Base-by-base conservation (phyloP, 1,139 yeast species). In the Petasospora rhodanensis region DNA sequence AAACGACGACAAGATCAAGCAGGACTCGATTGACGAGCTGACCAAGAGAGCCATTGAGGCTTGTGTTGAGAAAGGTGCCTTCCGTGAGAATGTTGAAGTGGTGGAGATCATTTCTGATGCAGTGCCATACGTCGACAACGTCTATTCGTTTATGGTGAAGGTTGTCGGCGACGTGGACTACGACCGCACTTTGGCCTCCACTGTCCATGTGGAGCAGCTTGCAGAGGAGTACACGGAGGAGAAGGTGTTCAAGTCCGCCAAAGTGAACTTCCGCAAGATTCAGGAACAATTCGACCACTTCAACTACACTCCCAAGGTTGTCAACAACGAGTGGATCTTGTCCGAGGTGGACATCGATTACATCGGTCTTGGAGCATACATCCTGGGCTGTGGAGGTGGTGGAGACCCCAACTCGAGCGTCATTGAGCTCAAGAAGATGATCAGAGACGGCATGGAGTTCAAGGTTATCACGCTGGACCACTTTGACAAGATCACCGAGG, bases 311-410 rank as follows among this genome's bases (percentile, higher is more conserved):
- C 73, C 73, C 1, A n/a, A 14, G 7, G 47, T 67, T 31, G 61
- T 52, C 32, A 28, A 62, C 4, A 53, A 62, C 26, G 63, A 65
- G 43, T 68, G 73, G 73, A 35, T 59, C 11, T 33, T 68, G 7
- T 52, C 65, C 3, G 67, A 61, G 36, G 48, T 52, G 4, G 73
- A 68, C 46, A 43, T 68, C 27, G 69, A 66, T 20, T 59, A 56
- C 32, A 35, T 68, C 13, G 49, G 65, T 24, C 54, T 62, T 24
- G 73, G 73, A 4, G 51, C 65, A 22, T 68, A 68, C 42, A 64
- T 67, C 37, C 54, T 68, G 14, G 73, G 73, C 4, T 64, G 70
- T 47, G 73, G 72, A 6, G 73, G 73, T 12, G 73, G 73, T 22
- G 73, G 73, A 15, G 58, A 59, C 28, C 71, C 73, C 7, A 63